Conservation (phyloP, 176 grass and related monocot species). For the Pharus latifolius region DNA sequence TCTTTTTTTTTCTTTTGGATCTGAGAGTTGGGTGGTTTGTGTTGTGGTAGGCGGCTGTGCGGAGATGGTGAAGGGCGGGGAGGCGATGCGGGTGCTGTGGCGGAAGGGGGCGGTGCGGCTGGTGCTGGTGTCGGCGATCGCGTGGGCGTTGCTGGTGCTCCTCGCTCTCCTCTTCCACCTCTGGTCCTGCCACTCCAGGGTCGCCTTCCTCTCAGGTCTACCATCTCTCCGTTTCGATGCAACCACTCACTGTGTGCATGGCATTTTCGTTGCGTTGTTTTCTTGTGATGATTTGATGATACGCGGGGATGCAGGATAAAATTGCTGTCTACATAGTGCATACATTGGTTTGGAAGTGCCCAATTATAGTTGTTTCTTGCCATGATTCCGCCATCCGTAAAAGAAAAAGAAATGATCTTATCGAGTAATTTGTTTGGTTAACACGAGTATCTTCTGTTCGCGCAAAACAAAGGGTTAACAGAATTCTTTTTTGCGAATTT, state of each 20-base stretch:
- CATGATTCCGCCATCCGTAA: background rate
- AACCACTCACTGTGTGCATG: background rate
- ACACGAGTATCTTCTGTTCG: too few relatives aligned
- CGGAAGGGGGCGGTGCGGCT: constrained; percentile 60
- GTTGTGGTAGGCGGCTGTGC: background rate
- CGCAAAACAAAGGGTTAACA: background rate
- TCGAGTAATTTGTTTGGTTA: too few relatives aligned
- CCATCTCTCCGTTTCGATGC: background rate
- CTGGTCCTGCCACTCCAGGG: constrained; percentile 72
- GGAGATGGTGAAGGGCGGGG: constrained; percentile 6
- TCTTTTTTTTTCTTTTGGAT: background rate
- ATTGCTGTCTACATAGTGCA: background rate
- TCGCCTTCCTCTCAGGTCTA: constrained; percentile 66
- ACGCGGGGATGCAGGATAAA: background rate
- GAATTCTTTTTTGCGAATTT: background rate
- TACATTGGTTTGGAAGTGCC: background rate
- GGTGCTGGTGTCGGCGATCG: constrained; percentile 60
- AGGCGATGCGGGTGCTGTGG: constrained; percentile 37
- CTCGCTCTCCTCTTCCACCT: constrained; percentile 81
- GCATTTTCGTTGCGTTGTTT: background rate
- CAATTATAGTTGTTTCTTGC: background rate
- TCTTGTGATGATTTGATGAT: background rate
- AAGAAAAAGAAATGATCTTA: background rate
- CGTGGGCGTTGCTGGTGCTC: constrained; percentile 68
- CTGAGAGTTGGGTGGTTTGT: background rate